Evolutionary conservation across 1,284 basidiomycete genomes (phyloP), one percentile per base, ranked within the genome.

Genomic region (Sporisorium exsertum): DNA sequence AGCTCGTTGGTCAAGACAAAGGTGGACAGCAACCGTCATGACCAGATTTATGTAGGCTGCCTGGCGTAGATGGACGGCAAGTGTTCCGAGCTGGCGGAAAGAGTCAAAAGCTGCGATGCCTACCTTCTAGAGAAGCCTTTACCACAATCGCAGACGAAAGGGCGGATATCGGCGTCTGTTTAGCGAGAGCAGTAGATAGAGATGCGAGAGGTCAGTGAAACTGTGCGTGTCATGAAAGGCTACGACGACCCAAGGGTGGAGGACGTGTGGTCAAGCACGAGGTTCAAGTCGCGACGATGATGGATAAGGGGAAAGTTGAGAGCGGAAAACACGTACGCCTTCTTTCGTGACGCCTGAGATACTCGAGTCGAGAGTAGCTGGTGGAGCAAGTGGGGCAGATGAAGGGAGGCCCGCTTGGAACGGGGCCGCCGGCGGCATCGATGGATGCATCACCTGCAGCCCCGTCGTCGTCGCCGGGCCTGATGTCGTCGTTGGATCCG

Each of bases 51-150:
- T 32, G 27, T n/a, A 18, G 47, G 27, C 1, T 29, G 47, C 4
- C 18, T n/a, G 8, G 37, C 5, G 8, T 5, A 27, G 16, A 29
- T 18, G 27, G 18, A 29, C 15, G 8, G 26, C 45, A 6, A 29
- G 18, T 16, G 27, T 6, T n/a, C 9, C 8, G 8, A 10, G 9
- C 10, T 24, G 13, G 27, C n/a, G 18, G 18, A 18, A 40, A 6
- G 37, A n/a, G 5, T 40, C 15, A 5, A 40, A 5, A n/a, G 15
- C 2, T 40, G 16, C 7, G 47, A 51, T 51, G 42, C 74, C 58
- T 63, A 79, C 78, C 77, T 83, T 52, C 83, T 64, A 8, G 83
- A 83, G 64, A 85, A 85, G 37, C 82, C 79, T 60, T 85, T 85
- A 16, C 82, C 82, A 52, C 83, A 85, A 20, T 82, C 80, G 61